These are phyloP conservation scores for Aspergillus olivimuriae DNA, from an alignment of 495 filamentous ascomycete species.

Conservation along the genomic window DNA sequence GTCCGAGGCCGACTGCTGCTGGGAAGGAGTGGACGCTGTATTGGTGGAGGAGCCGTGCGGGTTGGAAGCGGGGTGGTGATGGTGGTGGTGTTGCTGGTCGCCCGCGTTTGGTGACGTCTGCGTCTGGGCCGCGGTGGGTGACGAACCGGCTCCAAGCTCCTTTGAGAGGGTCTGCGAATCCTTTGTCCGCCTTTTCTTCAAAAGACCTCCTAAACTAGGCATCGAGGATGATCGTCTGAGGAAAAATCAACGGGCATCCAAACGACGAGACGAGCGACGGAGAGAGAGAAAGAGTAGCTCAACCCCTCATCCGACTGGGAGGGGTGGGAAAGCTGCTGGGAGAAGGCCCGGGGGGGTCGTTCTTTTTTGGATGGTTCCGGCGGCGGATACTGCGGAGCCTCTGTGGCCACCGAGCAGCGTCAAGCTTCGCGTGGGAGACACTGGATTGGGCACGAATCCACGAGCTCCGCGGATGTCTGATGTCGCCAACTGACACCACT, in stretches of 20 bases:
- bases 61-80: slow-evolving; percentile 9
- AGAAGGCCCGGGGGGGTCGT: background rate
- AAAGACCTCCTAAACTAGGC: slow-evolving; percentile 59
- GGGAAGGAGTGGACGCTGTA: slow-evolving; percentile 1
- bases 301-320: slow-evolving; percentile 6
- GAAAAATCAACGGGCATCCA: slow-evolving; percentile 1
- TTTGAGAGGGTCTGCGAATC: slow-evolving; percentile 53
- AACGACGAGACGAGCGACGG: slow-evolving; percentile 5
- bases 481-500: too few relatives aligned
- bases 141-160: slow-evolving; percentile 48
- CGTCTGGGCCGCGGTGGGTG: slow-evolving; percentile 45
- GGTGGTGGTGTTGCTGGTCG: slow-evolving; percentile 22
- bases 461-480: background rate
- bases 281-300: slow-evolving; percentile 4
- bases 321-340: background rate
- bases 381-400: slow-evolving; percentile 15
- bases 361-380: slow-evolving; percentile 10
- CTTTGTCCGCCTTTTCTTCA: slow-evolving; percentile 98
- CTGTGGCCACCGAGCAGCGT: slow-evolving; percentile 4
- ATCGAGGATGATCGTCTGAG: slow-evolving; percentile 30
- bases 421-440: too few relatives aligned
- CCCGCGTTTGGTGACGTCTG: slow-evolving; percentile 40
- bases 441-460: slow-evolving; percentile 1
- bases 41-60: slow-evolving; percentile 19
- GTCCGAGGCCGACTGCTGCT: slow-evolving; percentile 6